Conservation (phyloP, 2,329 filamentous ascomycete species). For the Talaromyces piceae region DNA sequence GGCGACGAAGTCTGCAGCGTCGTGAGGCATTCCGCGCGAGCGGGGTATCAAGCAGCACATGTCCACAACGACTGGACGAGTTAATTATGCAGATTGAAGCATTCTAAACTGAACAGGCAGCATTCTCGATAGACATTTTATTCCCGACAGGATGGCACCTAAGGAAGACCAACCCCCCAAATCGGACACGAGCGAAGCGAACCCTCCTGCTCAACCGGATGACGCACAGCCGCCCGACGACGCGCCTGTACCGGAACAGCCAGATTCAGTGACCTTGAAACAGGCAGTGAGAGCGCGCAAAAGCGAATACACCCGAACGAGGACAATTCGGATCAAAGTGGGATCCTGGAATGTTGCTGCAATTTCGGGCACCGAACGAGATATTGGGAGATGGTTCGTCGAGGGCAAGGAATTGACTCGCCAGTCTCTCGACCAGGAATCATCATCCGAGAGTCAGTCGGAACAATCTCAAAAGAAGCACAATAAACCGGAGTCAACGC, state of each 20-base stretch:
- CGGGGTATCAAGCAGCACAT: no score
- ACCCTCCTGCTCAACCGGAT: not conserved
- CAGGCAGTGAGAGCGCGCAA: slow-evolving; percentile 62
- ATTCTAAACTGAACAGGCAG: not conserved
- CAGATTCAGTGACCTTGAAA: slow-evolving; percentile 40
- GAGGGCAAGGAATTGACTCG: slow-evolving; percentile 53
- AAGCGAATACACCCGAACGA: slow-evolving; percentile 69
- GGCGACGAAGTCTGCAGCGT: no score
- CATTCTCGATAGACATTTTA: not conserved
- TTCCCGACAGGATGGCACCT: slow-evolving; percentile 4
- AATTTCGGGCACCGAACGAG: slow-evolving; percentile 75
- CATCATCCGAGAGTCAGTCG: slow-evolving; percentile 11
- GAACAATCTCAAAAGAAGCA: slow-evolving; percentile 20
- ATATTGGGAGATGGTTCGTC: slow-evolving; percentile 83
- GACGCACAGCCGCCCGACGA: slow-evolving; percentile 14
- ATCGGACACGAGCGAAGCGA: not conserved
- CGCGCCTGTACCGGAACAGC: slow-evolving; percentile 12
- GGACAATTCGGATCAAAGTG: slow-evolving; percentile 74
- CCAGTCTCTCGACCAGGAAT: not conserved
- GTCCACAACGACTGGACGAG: not conserved
- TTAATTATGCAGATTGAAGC: slow-evolving; percentile 1
- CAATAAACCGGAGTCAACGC: slow-evolving; percentile 40
- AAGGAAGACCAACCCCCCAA: not conserved
- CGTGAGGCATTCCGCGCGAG: no score
- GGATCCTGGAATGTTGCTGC: slow-evolving; percentile 94